A percentile compares a stretch with the other conserved stretches of the same genome.
Evolutionary conservation across 2,329 filamentous ascomycete genomes (phyloP).

Genomic region (Taxawa tesnikishii): DNA sequence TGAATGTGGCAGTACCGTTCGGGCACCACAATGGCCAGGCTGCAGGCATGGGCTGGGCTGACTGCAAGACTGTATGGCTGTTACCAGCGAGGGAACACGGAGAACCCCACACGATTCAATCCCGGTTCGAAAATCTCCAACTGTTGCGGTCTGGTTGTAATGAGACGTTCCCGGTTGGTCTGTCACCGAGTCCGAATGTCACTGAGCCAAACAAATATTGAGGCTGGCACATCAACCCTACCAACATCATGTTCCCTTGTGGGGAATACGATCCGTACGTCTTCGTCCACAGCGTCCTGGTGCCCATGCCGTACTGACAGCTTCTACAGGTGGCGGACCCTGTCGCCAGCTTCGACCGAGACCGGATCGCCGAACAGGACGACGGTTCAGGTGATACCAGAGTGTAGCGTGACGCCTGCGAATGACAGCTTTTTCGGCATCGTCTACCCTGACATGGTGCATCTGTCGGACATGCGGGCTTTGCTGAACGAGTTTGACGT

Average conservation of each 20-base stretch:
- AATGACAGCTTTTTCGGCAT: slow-evolving; percentile 10
- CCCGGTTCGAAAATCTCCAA: slow-evolving; percentile 6
- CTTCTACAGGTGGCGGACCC: slow-evolving; percentile 12
- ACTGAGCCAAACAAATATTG: slow-evolving; percentile 9
- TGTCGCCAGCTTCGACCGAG: slow-evolving; percentile 8
- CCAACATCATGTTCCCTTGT: slow-evolving; percentile 12
- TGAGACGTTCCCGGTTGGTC: slow-evolving; percentile 6
- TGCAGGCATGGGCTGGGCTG: too few species aligned
- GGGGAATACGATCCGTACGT: slow-evolving; percentile 11
- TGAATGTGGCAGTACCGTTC: slow-evolving; percentile 12
- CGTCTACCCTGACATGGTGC: slow-evolving; percentile 10
- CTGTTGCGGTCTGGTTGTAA: slow-evolving; percentile 8
- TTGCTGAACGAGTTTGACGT: slow-evolving; percentile 6
- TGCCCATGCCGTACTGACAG: too few species aligned
- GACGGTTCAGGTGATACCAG: slow-evolving; percentile 6
- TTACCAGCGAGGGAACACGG: slow-evolving; percentile 10
- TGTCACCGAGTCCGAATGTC: slow-evolving; percentile 8
- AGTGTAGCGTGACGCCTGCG: slow-evolving; percentile 9
- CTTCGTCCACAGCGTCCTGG: too few species aligned
- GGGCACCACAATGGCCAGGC: too few species aligned
- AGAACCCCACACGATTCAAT: slow-evolving; percentile 10
- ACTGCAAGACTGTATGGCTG: too few species aligned
- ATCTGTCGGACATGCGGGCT: slow-evolving; percentile 10
- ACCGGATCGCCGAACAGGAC: slow-evolving; percentile 8
- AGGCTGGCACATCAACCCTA: slow-evolving; percentile 11